Evolutionary conservation across 2,329 filamentous ascomycete species (phyloP).

Genomic region (Colletotrichum navitas): DNA sequence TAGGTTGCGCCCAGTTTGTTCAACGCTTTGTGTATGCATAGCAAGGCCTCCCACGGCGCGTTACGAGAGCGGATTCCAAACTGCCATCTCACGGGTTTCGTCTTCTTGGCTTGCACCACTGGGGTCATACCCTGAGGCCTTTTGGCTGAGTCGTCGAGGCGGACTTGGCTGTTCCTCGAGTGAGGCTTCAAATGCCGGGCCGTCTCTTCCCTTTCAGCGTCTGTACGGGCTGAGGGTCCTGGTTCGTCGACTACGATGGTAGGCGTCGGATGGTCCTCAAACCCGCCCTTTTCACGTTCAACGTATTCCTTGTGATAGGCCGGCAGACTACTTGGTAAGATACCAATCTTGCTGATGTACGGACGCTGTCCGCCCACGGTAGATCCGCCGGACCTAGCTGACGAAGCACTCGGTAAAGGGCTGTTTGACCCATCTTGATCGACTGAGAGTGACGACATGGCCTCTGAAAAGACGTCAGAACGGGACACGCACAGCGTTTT

Average conservation of each 20-base stretch:
- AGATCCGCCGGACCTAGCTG: conserved; percentile 66
- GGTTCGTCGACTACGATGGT: conserved; percentile 63
- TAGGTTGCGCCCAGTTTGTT: conserved; percentile 90
- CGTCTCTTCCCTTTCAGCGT: conserved; percentile 85
- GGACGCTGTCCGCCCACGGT: conserved; percentile 64
- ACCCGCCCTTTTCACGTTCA: conserved; percentile 73
- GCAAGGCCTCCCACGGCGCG: conserved; percentile 90
- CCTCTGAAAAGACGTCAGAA: conserved; percentile 45
- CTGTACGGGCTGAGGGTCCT: conserved; percentile 63
- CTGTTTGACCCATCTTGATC: conserved; percentile 57
- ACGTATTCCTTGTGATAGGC: conserved; percentile 93
- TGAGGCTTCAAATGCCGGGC: conserved; percentile 88
- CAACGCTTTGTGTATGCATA: conserved; percentile 94
- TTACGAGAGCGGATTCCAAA: conserved; percentile 97
- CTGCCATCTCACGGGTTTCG: conserved; percentile 92
- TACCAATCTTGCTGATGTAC: conserved; percentile 87
- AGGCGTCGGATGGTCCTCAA: conserved; percentile 57
- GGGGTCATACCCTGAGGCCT: conserved; percentile 74
- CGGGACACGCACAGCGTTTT: not conserved
- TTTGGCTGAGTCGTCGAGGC: conserved; percentile 73
- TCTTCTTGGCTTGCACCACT: conserved; percentile 72
- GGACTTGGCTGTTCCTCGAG: conserved; percentile 73
- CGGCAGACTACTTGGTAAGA: conserved; percentile 90
- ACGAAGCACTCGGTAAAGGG: conserved; percentile 67
- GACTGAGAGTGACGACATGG: conserved; percentile 45